Percentiles rank a stretch among this genome's conserved stretches.
Conservation (phyloP, 1,284 basidiomycete genomes). For the Entoloma clypeatum region DNA sequence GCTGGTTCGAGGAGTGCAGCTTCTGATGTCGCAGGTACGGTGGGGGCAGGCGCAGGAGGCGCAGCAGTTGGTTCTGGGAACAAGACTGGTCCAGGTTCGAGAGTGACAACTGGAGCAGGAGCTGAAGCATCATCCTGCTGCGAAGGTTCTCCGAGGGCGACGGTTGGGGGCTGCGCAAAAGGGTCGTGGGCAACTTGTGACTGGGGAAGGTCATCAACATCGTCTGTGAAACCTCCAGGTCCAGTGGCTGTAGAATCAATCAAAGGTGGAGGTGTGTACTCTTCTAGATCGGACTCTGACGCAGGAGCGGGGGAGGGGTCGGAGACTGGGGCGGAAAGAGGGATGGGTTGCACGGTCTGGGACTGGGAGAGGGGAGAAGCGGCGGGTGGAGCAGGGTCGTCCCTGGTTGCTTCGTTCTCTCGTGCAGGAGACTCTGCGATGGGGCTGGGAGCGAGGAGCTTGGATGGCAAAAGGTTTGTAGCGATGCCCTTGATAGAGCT, state of each 20-base stretch:
- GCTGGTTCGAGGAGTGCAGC: neutral
- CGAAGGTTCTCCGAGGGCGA: slow-evolving; percentile 8
- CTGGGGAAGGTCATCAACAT: slow-evolving; percentile 34
- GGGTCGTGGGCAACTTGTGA: slow-evolving; percentile 29
- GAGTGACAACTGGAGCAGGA: neutral
- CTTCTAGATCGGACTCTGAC: slow-evolving; percentile 23
- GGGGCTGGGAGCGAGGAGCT: slow-evolving; percentile 37
- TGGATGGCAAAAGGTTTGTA: slow-evolving; percentile 22
- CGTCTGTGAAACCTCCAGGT: slow-evolving; percentile 43
- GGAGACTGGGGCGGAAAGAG: neutral
- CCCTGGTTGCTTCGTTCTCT: slow-evolving; percentile 38
- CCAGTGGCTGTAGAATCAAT: slow-evolving; percentile 34
- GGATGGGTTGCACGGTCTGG: slow-evolving; percentile 5
- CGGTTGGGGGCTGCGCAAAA: slow-evolving; percentile 19
- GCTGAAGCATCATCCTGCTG: neutral
- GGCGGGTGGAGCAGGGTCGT: slow-evolving; percentile 18
- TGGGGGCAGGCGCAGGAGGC: neutral
- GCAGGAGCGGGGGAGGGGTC: slow-evolving; percentile 13
- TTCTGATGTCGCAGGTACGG: neutral
- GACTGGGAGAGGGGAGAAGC: slow-evolving; percentile 31
- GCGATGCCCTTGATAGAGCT: slow-evolving; percentile 19
- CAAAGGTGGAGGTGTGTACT: slow-evolving; percentile 35
- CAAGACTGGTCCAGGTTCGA: neutral
- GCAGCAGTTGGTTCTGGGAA: neutral
- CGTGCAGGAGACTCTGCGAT: slow-evolving; percentile 54